Evolutionary conservation across 495 filamentous ascomycete species (phyloP).

Genomic region (Delitschia confertaspora): DNA sequence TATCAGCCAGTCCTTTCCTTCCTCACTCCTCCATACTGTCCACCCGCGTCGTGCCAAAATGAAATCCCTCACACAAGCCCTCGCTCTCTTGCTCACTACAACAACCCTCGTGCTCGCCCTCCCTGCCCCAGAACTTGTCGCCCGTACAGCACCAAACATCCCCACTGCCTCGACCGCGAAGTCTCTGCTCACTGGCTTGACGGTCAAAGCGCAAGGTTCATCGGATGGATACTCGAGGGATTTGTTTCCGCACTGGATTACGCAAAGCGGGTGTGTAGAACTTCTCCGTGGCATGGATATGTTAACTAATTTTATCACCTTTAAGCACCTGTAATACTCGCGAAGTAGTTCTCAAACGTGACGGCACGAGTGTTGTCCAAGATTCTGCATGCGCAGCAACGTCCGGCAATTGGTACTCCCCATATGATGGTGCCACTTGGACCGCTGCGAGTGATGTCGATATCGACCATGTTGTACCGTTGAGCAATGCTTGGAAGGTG

Average conservation of each 20-base stretch:
- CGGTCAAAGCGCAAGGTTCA: slow-evolving; percentile 45
- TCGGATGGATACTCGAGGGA: slow-evolving; percentile 50
- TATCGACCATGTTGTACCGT: slow-evolving; percentile 68
- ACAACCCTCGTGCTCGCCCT: background rate
- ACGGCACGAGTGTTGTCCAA: slow-evolving; percentile 49
- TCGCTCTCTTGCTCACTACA: background rate
- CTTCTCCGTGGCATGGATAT: slow-evolving; percentile 36
- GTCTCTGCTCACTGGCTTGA: slow-evolving; percentile 46
- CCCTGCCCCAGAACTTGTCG: slow-evolving; percentile 3
- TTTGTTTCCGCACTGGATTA: slow-evolving; percentile 61
- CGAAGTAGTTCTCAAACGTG: slow-evolving; percentile 60
- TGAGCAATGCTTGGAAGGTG: slow-evolving; percentile 67
- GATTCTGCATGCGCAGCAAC: slow-evolving; percentile 47
- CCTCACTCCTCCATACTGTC: too few species aligned
- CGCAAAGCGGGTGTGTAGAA: slow-evolving; percentile 41
- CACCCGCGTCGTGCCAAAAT: background rate
- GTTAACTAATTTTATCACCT: background rate
- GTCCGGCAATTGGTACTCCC: slow-evolving; percentile 53
- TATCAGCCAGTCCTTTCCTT: too few species aligned
- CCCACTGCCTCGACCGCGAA: slow-evolving; percentile 47
- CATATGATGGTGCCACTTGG: slow-evolving; percentile 64
- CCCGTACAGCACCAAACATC: slow-evolving; percentile 46
- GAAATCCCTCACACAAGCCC: background rate
- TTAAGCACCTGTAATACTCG: slow-evolving; percentile 34
- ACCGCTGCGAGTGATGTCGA: slow-evolving; percentile 56